Evolutionary conservation across 1,284 basidiomycete genomes (phyloP).

Genomic region (Trichosporon ovoides): DNA sequence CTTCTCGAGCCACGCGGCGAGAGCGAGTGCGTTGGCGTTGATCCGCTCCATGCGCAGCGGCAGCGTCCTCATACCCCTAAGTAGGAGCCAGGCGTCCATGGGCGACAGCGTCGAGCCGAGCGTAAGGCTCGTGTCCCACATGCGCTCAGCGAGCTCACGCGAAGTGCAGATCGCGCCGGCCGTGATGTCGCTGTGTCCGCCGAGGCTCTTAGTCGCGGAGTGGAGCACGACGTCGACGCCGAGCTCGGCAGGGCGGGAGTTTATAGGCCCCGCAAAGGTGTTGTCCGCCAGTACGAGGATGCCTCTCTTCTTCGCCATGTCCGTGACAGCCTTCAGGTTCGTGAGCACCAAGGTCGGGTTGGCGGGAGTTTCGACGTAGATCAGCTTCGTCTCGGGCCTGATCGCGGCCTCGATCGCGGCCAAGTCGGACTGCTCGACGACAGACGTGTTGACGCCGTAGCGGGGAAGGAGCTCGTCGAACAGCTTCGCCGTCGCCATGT

Average conservation of each 20-base stretch:
- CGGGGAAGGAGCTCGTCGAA: slow-evolving; percentile 14
- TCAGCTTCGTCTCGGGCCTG: slow-evolving; percentile 8
- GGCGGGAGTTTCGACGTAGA: slow-evolving; percentile 18
- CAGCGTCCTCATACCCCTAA: slow-evolving; percentile 14
- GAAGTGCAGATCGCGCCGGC: slow-evolving; percentile 16
- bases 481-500: slow-evolving; percentile 18
- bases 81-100: slow-evolving; percentile 16
- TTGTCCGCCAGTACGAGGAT: slow-evolving; percentile 14
- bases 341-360: slow-evolving; percentile 17
- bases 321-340: slow-evolving; percentile 5
- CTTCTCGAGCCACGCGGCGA: slow-evolving; percentile 12
- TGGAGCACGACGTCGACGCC: slow-evolving; percentile 17
- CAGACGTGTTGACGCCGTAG: slow-evolving; percentile 6
- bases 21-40: slow-evolving; percentile 14
- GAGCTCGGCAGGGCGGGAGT: slow-evolving; percentile 11
- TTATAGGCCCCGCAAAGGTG: slow-evolving; percentile 14
- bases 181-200: slow-evolving; percentile 17
- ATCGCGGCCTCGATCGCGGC: slow-evolving; percentile 10
- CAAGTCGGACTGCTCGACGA: slow-evolving; percentile 14
- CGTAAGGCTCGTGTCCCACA: slow-evolving; percentile 15
- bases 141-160: not conserved
- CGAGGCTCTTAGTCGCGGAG: slow-evolving; percentile 13
- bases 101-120: slow-evolving; percentile 15
- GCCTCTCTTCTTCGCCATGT: slow-evolving; percentile 3
- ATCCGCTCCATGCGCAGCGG: slow-evolving; percentile 16